Evolutionary conservation across 768 basidiomycete species (phyloP).

Genomic region (Xerocomus spinulosus): DNA sequence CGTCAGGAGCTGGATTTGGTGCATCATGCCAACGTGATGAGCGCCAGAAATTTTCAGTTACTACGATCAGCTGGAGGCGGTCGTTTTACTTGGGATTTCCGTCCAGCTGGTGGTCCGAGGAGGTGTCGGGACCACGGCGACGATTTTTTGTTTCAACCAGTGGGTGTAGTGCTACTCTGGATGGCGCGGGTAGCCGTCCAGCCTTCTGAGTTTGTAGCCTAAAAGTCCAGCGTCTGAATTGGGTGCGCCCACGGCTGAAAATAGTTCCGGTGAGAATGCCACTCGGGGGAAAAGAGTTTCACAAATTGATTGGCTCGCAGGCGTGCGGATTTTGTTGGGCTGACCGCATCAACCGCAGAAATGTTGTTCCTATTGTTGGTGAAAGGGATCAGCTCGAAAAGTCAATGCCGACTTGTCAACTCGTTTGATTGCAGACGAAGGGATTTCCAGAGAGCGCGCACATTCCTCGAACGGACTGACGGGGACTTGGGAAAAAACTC

Average conservation of each 20-base stretch:
- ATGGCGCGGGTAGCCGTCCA: constrained; percentile 16
- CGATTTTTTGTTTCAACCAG: constrained; percentile 6
- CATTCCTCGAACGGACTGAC: constrained; percentile 7
- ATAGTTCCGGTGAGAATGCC: constrained; percentile 24
- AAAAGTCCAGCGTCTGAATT: constrained; percentile 5
- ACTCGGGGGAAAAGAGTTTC: constrained; percentile 10
- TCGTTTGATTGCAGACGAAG: constrained; percentile 10
- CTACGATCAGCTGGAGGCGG: constrained; percentile 4
- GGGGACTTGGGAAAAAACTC: constrained; percentile 17
- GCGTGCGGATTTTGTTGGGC: constrained; percentile 22
- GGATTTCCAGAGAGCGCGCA: neutral
- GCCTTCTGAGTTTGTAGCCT: constrained; percentile 7
- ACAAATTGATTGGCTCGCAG: constrained; percentile 1
- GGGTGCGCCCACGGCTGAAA: constrained; percentile 11
- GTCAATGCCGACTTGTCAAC: constrained; percentile 4
- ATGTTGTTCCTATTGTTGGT: constrained; percentile 20
- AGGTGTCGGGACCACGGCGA: neutral
- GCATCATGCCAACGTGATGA: constrained; percentile 17
- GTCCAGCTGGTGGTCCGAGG: constrained; percentile 23
- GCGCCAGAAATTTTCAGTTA: constrained; percentile 14
- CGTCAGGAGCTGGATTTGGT: constrained; percentile 10
- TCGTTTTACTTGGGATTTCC: constrained; percentile 11
- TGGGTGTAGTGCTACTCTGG: constrained; percentile 5
- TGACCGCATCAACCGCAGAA: constrained; percentile 17
- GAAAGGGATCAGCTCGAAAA: constrained; percentile 5